Conservation (phyloP, 2,329 filamentous ascomycete genomes). For the Aspergillus bombycis region DNA sequence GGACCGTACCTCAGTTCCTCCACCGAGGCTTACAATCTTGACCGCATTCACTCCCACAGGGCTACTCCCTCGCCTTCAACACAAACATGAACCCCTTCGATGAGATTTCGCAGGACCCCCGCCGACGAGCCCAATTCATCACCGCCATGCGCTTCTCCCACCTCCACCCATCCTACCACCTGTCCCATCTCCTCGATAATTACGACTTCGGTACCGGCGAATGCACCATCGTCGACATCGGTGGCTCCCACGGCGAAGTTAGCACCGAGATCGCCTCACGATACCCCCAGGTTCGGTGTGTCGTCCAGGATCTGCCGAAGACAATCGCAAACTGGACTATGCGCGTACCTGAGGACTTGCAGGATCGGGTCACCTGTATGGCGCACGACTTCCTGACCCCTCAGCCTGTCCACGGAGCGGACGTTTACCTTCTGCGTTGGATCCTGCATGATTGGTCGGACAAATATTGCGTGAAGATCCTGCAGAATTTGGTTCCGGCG, state of each 20-base stretch:
- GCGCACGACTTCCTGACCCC: not conserved
- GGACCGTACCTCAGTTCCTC: not conserved
- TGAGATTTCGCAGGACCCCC: not conserved
- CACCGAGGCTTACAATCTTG: too few relatives aligned
- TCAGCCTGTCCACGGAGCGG: not conserved
- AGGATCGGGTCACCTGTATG: not conserved
- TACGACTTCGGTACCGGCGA: not conserved
- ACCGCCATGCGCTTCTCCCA: not conserved
- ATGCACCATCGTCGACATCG: not conserved
- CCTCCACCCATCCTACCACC: not conserved
- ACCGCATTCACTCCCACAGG: not conserved
- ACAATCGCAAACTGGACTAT: not conserved
- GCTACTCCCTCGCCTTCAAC: not conserved
- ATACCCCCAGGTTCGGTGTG: not conserved
- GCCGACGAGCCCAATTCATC: not conserved
- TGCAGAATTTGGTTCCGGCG: not conserved
- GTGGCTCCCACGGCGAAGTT: not conserved
- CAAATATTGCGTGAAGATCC: conserved; percentile 1
- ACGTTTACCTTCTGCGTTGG: conserved; percentile 3
- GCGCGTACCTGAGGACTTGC: not conserved
- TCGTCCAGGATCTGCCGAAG: not conserved
- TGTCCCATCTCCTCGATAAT: not conserved
- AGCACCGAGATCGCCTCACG: not conserved
- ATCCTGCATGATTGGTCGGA: conserved; percentile 7
- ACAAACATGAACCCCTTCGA: not conserved